phyloP scores from a whole-genome alignment of 306 rosid species.

The Quercus rubra region DNA sequence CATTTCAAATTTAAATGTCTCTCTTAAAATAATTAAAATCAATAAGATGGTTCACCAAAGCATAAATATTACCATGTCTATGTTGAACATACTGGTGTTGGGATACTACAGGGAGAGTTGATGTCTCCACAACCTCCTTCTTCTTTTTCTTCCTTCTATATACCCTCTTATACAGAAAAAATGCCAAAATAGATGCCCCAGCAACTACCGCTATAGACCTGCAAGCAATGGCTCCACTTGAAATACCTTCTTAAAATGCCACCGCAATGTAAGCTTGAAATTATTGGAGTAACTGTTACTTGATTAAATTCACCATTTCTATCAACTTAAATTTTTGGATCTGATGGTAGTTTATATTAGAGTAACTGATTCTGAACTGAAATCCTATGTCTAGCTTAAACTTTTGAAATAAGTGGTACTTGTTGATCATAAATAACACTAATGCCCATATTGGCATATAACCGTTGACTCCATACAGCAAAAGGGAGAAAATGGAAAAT shows the following conservation, averaged over 20 bases:
- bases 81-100: conserved; percentile 34
- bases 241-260: conserved; percentile 45
- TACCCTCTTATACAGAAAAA: conserved; percentile 6
- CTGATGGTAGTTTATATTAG: too few species aligned
- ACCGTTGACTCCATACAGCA: neutral
- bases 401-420: too few species aligned
- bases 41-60: neutral
- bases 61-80: conserved; percentile 27
- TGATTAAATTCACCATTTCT: too few species aligned
- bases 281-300: too few species aligned
- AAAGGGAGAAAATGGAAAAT: conserved; percentile 7
- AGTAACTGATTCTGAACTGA: too few species aligned
- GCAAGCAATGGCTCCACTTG: conserved; percentile 46
- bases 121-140: conserved; percentile 20
- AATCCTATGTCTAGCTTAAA: too few species aligned
- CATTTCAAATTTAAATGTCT: neutral
- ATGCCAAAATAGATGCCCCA: conserved; percentile 28
- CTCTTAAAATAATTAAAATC: neutral
- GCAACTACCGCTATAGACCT: conserved; percentile 42
- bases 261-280: conserved; percentile 29
- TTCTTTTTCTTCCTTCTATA: too few species aligned
- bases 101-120: conserved; percentile 23
- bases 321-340: too few species aligned
- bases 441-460: conserved; percentile 6
- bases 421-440: neutral